Percentiles rank a stretch among this genome's conserved stretches.
phyloP scores from a whole-genome alignment of 2,329 filamentous ascomycete species.

The Exophiala mesophila region DNA sequence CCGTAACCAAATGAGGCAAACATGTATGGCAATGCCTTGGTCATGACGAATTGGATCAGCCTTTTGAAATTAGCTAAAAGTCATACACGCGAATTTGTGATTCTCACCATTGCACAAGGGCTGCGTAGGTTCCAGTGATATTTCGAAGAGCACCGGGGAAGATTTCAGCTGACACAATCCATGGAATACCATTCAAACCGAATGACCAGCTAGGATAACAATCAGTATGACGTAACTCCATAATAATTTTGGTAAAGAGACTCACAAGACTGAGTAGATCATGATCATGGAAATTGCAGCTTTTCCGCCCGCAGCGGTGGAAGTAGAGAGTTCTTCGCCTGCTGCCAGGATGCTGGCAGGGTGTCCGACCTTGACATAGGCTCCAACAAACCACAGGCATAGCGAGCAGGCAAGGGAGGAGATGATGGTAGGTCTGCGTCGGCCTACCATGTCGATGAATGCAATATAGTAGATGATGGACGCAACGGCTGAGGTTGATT shows the following conservation, averaged over 20 bases:
- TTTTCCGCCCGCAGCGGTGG: neutral
- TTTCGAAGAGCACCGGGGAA: slow-evolving; percentile 35
- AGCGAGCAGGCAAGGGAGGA: slow-evolving; percentile 1
- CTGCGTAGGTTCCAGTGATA: slow-evolving; percentile 2
- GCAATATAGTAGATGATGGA: slow-evolving; percentile 3
- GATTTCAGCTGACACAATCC: slow-evolving; percentile 43
- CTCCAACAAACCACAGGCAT: slow-evolving; percentile 2
- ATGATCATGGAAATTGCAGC: slow-evolving; percentile 4
- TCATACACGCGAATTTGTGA: neutral
- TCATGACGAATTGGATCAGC: slow-evolving; percentile 36
- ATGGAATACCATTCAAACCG: slow-evolving; percentile 38
- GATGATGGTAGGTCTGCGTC: neutral
- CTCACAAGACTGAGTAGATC: slow-evolving; percentile 4
- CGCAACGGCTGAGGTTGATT: slow-evolving; percentile 1
- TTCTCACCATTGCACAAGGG: slow-evolving; percentile 2
- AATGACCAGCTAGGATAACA: slow-evolving; percentile 31
- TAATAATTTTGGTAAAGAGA: neutral
- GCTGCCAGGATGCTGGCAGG: slow-evolving; percentile 2
- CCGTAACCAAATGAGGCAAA: slow-evolving; percentile 38
- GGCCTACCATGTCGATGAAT: slow-evolving; percentile 1
- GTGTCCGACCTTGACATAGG: slow-evolving; percentile 3
- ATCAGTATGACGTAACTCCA: neutral
- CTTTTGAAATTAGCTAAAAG: slow-evolving; percentile 32
- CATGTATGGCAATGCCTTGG: slow-evolving; percentile 39
- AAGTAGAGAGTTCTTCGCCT: neutral